phyloP scores from a whole-genome alignment of 2,329 filamentous ascomycete species.

The Pseudovirgaria hyperparasitica region DNA sequence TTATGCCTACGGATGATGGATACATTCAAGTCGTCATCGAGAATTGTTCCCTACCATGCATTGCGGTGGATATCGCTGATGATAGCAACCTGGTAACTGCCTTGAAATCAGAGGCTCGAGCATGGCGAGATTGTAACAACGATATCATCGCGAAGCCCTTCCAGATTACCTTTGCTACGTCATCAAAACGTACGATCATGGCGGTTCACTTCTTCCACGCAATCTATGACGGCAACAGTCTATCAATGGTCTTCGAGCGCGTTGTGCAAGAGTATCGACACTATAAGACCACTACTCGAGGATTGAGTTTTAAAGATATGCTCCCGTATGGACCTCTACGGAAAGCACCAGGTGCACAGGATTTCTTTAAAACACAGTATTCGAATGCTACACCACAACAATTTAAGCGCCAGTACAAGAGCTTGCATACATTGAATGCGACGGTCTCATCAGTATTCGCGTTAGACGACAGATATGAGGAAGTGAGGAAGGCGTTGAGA shows the following conservation, averaged over 20 bases:
- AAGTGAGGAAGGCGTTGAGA: conserved; percentile 43
- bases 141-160: conserved; percentile 39
- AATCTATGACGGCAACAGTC: conserved; percentile 73
- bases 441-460: conserved; percentile 21
- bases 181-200: conserved; percentile 28
- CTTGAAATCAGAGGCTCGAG: conserved; percentile 23
- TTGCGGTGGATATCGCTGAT: conserved; percentile 15
- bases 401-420: conserved; percentile 15
- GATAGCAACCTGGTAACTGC: conserved; percentile 19
- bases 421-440: too few relatives aligned
- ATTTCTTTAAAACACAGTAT: conserved; percentile 58
- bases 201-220: conserved; percentile 69
- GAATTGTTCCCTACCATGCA: conserved; percentile 31
- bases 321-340: conserved; percentile 58
- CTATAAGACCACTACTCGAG: conserved; percentile 13
- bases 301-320: conserved; percentile 51
- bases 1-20: conserved; percentile 61
- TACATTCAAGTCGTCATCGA: conserved; percentile 60
- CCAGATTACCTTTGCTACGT: conserved; percentile 33
- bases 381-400: conserved; percentile 15
- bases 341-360: conserved; percentile 30
- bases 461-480: conserved; percentile 33
- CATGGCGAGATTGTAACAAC: conserved; percentile 45
- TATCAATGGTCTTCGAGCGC: conserved; percentile 51
- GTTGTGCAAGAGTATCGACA: conserved; percentile 42